A percentile compares a stretch with the other conserved stretches of the same genome.
Conservation (phyloP, 1,284 basidiomycete genomes). For the Malassezia sp. region DNA sequence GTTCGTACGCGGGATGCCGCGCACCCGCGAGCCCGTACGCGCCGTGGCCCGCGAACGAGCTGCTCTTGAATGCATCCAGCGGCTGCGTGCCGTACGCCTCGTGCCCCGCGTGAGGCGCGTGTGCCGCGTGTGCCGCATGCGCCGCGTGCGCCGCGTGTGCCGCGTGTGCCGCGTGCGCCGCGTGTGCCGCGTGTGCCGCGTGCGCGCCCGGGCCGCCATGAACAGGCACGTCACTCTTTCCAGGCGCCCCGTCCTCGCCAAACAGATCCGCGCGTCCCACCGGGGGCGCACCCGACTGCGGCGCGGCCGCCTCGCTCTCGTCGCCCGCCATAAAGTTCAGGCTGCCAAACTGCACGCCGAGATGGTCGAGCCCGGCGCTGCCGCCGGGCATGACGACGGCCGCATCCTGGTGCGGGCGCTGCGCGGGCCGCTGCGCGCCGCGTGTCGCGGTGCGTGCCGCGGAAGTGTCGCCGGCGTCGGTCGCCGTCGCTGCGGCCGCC, state of each 20-base stretch:
- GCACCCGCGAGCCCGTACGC: conserved; percentile 2
- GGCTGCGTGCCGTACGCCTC: background rate
- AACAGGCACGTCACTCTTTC: background rate
- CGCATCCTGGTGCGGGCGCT: conserved; percentile 39
- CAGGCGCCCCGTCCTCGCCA: background rate
- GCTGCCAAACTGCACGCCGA: conserved; percentile 42
- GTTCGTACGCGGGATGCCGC: background rate
- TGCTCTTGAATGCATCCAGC: conserved; percentile 13
- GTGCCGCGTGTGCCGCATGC: no score
- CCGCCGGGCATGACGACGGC: conserved; percentile 44
- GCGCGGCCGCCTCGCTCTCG: conserved; percentile 12
- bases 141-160: no score
- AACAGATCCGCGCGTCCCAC: background rate
- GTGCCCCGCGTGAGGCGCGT: no score
- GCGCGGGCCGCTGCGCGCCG: conserved; percentile 4
- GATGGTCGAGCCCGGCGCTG: conserved; percentile 35
- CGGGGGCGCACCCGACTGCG: background rate
- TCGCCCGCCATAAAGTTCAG: conserved; percentile 41
- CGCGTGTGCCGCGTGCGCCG: no score
- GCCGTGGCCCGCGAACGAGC: conserved; percentile 2
- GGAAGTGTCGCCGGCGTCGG: conserved; percentile 8
- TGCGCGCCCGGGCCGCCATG: background rate
- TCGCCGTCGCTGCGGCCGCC: conserved; percentile 16
- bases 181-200: no score
- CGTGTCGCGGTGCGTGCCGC: conserved; percentile 8